Evolutionary conservation across 2,329 filamentous ascomycete species (phyloP).

Genomic region (Colletotrichum paranaense): DNA sequence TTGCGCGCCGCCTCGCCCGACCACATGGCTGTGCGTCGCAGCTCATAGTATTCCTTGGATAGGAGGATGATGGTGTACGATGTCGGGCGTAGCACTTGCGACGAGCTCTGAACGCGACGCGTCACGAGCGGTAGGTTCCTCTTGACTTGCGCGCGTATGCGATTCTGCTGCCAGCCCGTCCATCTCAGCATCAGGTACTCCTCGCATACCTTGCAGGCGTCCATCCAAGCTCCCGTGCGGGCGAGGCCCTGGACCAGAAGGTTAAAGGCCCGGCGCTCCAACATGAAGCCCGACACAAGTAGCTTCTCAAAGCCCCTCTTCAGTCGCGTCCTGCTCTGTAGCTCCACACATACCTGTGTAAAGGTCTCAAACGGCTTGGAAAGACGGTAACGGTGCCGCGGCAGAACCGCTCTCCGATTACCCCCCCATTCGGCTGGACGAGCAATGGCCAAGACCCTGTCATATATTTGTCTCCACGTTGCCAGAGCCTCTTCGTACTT

Average conservation of each 20-base stretch:
- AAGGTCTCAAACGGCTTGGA: conserved; percentile 62
- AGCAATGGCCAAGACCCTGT: conserved; percentile 59
- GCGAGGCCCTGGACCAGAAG: conserved; percentile 77
- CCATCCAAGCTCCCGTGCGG: conserved; percentile 65
- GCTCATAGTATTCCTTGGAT: conserved; percentile 60
- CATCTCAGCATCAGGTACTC: conserved; percentile 81
- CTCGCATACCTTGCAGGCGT: conserved; percentile 83
- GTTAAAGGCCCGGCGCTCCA: conserved; percentile 87
- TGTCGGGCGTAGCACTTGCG: conserved; percentile 51
- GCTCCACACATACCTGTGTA: conserved; percentile 54
- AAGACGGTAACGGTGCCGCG: conserved; percentile 64
- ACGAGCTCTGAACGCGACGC: conserved; percentile 51
- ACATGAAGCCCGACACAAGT: conserved; percentile 73
- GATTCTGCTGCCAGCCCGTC: conserved; percentile 73
- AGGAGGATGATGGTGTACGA: conserved; percentile 60
- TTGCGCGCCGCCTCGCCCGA: conserved; percentile 56
- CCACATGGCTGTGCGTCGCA: conserved; percentile 61
- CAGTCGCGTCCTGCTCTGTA: conserved; percentile 58
- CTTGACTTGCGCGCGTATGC: conserved; percentile 37
- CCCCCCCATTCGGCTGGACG: conserved; percentile 44
- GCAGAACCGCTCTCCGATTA: conserved; percentile 47
- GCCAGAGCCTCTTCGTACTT: conserved; percentile 70
- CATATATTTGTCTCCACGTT: conserved; percentile 74
- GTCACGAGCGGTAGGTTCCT: conserved; percentile 50
- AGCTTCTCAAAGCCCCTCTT: conserved; percentile 65